Evolutionary conservation across 164 flowering plant genomes (phyloP), one percentile per base, ranked within the genome.

Genomic region (Santalum album): DNA sequence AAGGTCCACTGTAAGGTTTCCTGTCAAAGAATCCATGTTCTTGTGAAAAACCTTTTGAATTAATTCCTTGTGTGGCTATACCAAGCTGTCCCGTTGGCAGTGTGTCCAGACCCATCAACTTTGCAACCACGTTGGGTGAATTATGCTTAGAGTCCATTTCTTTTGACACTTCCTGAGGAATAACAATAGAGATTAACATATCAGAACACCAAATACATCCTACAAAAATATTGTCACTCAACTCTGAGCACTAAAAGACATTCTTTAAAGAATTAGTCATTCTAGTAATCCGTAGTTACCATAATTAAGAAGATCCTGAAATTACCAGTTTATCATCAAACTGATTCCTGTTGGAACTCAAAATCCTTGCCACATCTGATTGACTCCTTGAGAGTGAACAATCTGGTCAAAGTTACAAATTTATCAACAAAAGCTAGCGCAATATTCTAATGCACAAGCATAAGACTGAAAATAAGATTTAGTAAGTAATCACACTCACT

Each of bases 31-130:
- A 29, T 29, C 9, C 34, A 29, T 29, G 34, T 29, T 38, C 17
- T 38, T 61, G 68, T 24, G 72, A 64, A 70, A 64, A 67, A 49
- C 65, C 68, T 61, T 62, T 74, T 44, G 76, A 64, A 24, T 51
- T 61, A 59, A 62, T 74, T 72, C 74, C 71, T 51, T 68, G 69
- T 5, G 67, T 25, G 49, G 71, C n/a, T n/a, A n/a, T n/a, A n/a
- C n/a, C 62, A 48, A 65, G 58, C 57, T 77, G 72, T 61, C 58
- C 75, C 14, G 27, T 69, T 22, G 99, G 97, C 42, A 87, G 75
- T 21, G 83, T 58, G 65, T 92, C 99, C 60, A 92, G 90, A 17
- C 99, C 99, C 99, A 92, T 92, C 69, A 92, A 70, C 74, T 78
- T 89, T 27, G 99, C 99, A 68, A 92, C 92, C 55, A 92, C 72